Percentiles rank a stretch among this genome's conserved stretches.
Conservation (phyloP, 257 asterid genomes). For the Euphrasia confusa region DNA sequence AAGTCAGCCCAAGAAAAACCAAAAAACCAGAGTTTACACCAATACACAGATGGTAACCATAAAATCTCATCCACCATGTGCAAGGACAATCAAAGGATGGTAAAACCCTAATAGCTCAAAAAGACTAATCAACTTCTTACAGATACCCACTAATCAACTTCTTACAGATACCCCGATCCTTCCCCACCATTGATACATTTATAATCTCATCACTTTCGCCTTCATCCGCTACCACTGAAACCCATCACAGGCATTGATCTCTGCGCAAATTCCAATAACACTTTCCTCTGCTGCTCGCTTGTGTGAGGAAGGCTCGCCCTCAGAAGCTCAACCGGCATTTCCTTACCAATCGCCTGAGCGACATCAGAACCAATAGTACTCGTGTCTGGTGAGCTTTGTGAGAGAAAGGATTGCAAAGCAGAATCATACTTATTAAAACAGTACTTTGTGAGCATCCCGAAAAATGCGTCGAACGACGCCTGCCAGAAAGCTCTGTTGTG, state of each 20-base stretch:
- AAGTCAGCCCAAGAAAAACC: not conserved
- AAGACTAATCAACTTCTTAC: constrained; percentile 4
- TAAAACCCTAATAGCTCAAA: not conserved
- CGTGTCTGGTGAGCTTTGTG: constrained; percentile 38
- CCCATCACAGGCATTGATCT: constrained; percentile 53
- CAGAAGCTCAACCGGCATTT: constrained; percentile 71
- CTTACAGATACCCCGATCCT: not conserved
- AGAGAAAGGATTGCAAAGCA: constrained; percentile 42
- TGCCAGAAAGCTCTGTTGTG: constrained; percentile 64
- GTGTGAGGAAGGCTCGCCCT: constrained; percentile 80
- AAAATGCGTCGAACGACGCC: constrained; percentile 78
- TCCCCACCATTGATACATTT: not conserved
- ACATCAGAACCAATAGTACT: constrained; percentile 43
- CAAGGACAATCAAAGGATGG: constrained; percentile 6
- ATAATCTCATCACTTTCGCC: not conserved
- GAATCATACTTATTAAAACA: constrained; percentile 66
- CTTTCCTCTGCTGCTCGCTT: constrained; percentile 55
- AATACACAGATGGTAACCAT: constrained; percentile 23
- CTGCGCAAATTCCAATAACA: constrained; percentile 56
- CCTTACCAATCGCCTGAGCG: constrained; percentile 51
- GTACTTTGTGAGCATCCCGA: constrained; percentile 54
- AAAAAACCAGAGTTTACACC: not conserved
- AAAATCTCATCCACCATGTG: constrained; percentile 20
- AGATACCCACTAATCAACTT: constrained; percentile 4
- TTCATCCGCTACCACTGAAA: constrained; percentile 21